These are phyloP conservation scores for Saksenaea oblongispora DNA, from an alignment of 371 early-diverging fungal genomes.

Conservation along the genomic window DNA sequence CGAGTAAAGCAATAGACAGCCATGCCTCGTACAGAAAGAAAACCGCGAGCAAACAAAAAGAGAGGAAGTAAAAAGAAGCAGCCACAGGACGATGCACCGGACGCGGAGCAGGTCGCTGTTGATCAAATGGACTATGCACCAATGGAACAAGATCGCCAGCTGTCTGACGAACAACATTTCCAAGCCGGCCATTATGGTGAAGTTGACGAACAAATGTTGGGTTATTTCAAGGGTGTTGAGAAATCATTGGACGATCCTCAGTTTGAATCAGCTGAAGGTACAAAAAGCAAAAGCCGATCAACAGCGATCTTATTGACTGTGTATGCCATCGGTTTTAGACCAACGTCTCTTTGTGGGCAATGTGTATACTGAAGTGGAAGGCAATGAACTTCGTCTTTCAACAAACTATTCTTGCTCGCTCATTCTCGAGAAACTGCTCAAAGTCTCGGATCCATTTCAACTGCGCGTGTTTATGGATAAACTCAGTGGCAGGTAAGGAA, in stretches of 20 bases:
- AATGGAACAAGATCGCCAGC: conserved; percentile 6
- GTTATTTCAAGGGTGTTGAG: conserved; percentile 78
- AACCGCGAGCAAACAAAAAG: conserved; percentile 34
- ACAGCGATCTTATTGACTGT: background rate
- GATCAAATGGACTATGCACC: background rate
- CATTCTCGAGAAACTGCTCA: conserved; percentile 78
- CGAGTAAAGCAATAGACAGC: background rate
- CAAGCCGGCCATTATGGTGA: conserved; percentile 63
- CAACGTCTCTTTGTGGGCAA: conserved; percentile 73
- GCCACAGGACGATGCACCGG: conserved; percentile 16
- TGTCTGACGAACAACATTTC: conserved; percentile 33
- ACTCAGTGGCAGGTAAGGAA: conserved; percentile 60
- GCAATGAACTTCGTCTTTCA: conserved; percentile 72
- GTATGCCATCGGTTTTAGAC: conserved; percentile 41
- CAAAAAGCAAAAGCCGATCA: conserved; percentile 1
- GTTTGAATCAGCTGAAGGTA: conserved; percentile 76
- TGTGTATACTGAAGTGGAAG: conserved; percentile 77
- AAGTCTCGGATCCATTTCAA: conserved; percentile 70
- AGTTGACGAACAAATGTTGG: conserved; percentile 65
- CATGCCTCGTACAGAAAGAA: conserved; percentile 37
- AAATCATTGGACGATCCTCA: conserved; percentile 67
- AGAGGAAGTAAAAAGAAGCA: conserved; percentile 32
- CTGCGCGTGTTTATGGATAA: conserved; percentile 71
- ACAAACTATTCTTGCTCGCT: conserved; percentile 79
- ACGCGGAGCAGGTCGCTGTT: background rate